These are phyloP conservation scores for Aureobasidium sp. DNA, from an alignment of 2,329 filamentous ascomycete species.

Conservation along the genomic window DNA sequence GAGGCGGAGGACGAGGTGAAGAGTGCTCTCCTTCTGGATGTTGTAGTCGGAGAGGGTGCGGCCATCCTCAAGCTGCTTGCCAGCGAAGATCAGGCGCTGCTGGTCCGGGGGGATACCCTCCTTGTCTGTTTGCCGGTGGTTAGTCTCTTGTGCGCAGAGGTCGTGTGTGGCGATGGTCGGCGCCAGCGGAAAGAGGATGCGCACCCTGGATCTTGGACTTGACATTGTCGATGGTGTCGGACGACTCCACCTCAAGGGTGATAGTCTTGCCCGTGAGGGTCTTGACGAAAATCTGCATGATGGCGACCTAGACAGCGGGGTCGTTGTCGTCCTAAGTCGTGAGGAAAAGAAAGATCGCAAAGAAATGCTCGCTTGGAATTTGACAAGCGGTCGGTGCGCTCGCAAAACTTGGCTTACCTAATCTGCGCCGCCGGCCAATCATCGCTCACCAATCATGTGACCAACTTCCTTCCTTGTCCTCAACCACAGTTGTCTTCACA, in stretches of 20 bases:
- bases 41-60: conserved; percentile 99
- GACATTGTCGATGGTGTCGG: conserved; percentile 99
- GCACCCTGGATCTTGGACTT: conserved; percentile 86
- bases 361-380: not conserved
- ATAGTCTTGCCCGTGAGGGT: conserved; percentile 99
- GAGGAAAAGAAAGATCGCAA: conserved; percentile 6
- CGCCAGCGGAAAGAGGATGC: conserved; percentile 15
- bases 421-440: not conserved
- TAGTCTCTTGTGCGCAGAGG: conserved; percentile 12
- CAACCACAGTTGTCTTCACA: not conserved
- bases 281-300: conserved; percentile 65
- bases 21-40: conserved; percentile 91
- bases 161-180: not conserved
- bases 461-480: not conserved
- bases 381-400: not conserved
- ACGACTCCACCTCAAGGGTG: conserved; percentile 99
- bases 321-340: conserved; percentile 15
- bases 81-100: conserved; percentile 99
- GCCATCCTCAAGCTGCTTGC: conserved; percentile 99
- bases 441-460: not conserved
- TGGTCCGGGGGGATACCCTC: conserved; percentile 99
- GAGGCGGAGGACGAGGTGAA: no score
- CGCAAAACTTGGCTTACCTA: not conserved
- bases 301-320: conserved; percentile 13
- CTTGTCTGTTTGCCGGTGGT: conserved; percentile 67